Evolutionary conservation across 495 filamentous ascomycete genomes (phyloP).

Genomic region (Immersiella caudata): DNA sequence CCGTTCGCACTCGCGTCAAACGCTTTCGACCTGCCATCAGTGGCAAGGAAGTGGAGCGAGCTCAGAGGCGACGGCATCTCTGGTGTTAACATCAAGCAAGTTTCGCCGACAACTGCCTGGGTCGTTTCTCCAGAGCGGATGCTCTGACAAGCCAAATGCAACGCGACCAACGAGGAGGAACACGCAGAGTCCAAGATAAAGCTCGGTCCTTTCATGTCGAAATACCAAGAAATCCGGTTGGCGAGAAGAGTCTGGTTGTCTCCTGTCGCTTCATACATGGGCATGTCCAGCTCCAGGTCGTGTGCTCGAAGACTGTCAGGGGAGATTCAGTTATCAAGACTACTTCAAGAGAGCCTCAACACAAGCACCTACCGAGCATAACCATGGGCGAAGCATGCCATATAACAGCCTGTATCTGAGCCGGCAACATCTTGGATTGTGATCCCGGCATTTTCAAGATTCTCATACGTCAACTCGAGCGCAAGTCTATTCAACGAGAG

Average conservation of each 20-base stretch:
- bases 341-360: too few relatives aligned
- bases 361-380: too few relatives aligned
- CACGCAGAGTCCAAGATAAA: constrained; percentile 57
- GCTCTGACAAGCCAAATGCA: constrained; percentile 55
- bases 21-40: constrained; percentile 51
- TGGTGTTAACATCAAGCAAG: constrained; percentile 55
- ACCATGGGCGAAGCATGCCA: too few relatives aligned
- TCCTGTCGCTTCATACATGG: constrained; percentile 53
- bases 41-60: constrained; percentile 37
- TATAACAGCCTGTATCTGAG: constrained; percentile 16
- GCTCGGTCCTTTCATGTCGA: constrained; percentile 47
- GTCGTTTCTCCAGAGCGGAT: constrained; percentile 28
- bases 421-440: constrained; percentile 9
- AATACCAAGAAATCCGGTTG: constrained; percentile 55
- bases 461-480: constrained; percentile 12
- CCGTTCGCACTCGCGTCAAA: constrained; percentile 64
- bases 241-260: constrained; percentile 38
- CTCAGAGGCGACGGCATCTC: constrained; percentile 37
- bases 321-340: constrained; percentile 11
- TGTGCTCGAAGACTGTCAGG: neutral
- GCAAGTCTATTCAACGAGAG: too few relatives aligned
- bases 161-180: constrained; percentile 53
- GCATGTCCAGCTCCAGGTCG: neutral
- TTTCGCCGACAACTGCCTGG: constrained; percentile 20
- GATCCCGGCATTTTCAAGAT: constrained; percentile 16